These are phyloP conservation scores for Fonsecaea pugnacius DNA, from an alignment of 2,329 filamentous ascomycete genomes.

Conservation along the genomic window DNA sequence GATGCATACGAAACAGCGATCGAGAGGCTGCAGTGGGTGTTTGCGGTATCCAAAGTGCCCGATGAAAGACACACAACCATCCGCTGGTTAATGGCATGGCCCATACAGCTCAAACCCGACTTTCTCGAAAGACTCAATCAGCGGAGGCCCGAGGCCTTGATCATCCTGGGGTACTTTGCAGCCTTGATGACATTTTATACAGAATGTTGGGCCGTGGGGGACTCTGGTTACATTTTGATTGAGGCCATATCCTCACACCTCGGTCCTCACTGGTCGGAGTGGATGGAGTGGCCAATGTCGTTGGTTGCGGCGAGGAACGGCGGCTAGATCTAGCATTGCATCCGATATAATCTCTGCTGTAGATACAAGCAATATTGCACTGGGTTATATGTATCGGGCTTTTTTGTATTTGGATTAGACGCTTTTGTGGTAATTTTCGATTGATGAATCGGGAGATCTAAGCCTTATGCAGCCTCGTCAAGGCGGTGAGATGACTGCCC, in stretches of 20 bases:
- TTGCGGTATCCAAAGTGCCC: conserved; percentile 16
- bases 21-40: conserved; percentile 27
- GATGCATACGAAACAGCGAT: conserved; percentile 25
- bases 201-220: conserved; percentile 43
- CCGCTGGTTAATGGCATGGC: conserved; percentile 24
- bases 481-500: conserved; percentile 20
- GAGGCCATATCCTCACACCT: conserved; percentile 36
- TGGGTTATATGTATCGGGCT: neutral
- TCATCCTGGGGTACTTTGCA: conserved; percentile 50
- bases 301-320: neutral
- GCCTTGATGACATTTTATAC: conserved; percentile 44
- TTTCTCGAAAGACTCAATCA: conserved; percentile 43
- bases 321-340: neutral
- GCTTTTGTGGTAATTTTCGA: neutral
- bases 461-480: conserved; percentile 18
- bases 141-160: conserved; percentile 48
- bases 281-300: conserved; percentile 39
- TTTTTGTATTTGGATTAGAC: neutral
- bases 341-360: neutral
- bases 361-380: neutral
- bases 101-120: conserved; percentile 29
- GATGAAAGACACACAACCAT: conserved; percentile 15
- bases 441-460: neutral
- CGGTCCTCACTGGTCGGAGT: conserved; percentile 38
- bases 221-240: conserved; percentile 40